A percentile compares a stretch with the other conserved stretches of the same genome.
phyloP scores from a whole-genome alignment of 2,329 filamentous ascomycete species.

The Claviceps monticola region DNA sequence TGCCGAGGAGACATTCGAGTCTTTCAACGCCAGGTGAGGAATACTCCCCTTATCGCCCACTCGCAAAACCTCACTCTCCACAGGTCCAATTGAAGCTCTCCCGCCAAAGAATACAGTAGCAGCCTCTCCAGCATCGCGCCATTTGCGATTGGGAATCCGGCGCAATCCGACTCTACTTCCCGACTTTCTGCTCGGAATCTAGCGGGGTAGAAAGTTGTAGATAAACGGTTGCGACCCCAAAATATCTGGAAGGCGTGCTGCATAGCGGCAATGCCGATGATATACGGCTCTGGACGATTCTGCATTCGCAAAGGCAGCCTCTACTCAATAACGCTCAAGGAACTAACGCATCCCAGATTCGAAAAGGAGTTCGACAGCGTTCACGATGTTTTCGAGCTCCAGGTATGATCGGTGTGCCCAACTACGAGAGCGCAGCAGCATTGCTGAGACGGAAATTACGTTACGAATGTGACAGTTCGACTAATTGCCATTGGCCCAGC shows the following conservation, averaged over 20 bases:
- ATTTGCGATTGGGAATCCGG: too few relatives aligned
- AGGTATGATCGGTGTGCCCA: slow-evolving; percentile 47
- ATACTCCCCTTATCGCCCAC: background rate
- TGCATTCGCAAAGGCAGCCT: background rate
- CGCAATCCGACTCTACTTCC: too few relatives aligned
- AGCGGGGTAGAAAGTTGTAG: background rate
- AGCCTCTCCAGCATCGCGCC: too few relatives aligned
- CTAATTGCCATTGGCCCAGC: slow-evolving; percentile 26
- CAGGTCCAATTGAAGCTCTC: background rate
- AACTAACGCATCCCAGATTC: slow-evolving; percentile 51
- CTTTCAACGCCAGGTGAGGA: slow-evolving; percentile 90
- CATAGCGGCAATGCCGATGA: background rate
- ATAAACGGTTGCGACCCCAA: background rate
- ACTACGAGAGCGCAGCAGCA: slow-evolving; percentile 1
- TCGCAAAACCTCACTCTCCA: background rate
- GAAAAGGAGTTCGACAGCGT: slow-evolving; percentile 98
- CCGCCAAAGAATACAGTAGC: background rate
- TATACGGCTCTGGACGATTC: background rate
- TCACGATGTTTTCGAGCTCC: slow-evolving; percentile 98
- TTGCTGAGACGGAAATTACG: background rate
- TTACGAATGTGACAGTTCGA: slow-evolving; percentile 1
- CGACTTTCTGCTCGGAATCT: background rate
- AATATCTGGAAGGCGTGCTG: background rate
- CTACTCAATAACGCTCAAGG: slow-evolving; percentile 11
- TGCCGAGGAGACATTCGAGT: slow-evolving; percentile 95